phyloP scores from a whole-genome alignment of 192 early-diverging fungal genomes.

The Coemansia sp. region DNA sequence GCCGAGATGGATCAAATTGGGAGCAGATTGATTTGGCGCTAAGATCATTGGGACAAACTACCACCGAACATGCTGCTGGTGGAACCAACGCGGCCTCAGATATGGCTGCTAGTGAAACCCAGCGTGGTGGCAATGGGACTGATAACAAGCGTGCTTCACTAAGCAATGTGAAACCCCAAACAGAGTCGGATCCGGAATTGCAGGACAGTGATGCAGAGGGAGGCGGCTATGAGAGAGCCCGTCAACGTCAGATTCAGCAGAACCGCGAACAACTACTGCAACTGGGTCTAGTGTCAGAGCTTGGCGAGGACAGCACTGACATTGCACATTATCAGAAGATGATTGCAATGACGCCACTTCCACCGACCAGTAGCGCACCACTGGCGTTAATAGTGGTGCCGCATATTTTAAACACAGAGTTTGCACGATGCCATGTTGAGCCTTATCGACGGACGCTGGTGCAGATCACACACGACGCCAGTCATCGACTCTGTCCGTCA shows the following conservation, averaged over 20 bases:
- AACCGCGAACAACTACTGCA: conserved; percentile 53
- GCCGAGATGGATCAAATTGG: conserved; percentile 76
- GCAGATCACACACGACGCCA: conserved; percentile 61
- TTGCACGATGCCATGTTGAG: conserved; percentile 54
- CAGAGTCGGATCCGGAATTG: conserved; percentile 30
- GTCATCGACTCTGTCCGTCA: conserved; percentile 55
- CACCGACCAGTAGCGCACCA: conserved; percentile 33
- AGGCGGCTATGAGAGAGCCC: conserved; percentile 48
- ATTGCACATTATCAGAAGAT: conserved; percentile 67
- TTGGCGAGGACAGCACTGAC: conserved; percentile 77
- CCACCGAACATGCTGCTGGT: conserved; percentile 1
- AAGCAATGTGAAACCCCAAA: background rate
- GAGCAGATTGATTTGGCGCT: conserved; percentile 68
- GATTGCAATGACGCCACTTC: conserved; percentile 46
- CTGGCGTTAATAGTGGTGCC: conserved; percentile 62
- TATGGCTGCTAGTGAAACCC: background rate
- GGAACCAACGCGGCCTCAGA: background rate
- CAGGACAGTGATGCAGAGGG: conserved; percentile 34
- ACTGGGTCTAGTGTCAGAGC: conserved; percentile 72
- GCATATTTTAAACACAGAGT: conserved; percentile 57
- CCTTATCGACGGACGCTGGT: conserved; percentile 64
- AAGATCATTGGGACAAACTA: background rate
- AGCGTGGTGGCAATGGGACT: background rate
- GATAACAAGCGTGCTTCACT: background rate
- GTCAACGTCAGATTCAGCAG: conserved; percentile 49